Evolutionary conservation across 2,329 filamentous ascomycete genomes (phyloP).

Genomic region (Apiospora kogelbergensis): DNA sequence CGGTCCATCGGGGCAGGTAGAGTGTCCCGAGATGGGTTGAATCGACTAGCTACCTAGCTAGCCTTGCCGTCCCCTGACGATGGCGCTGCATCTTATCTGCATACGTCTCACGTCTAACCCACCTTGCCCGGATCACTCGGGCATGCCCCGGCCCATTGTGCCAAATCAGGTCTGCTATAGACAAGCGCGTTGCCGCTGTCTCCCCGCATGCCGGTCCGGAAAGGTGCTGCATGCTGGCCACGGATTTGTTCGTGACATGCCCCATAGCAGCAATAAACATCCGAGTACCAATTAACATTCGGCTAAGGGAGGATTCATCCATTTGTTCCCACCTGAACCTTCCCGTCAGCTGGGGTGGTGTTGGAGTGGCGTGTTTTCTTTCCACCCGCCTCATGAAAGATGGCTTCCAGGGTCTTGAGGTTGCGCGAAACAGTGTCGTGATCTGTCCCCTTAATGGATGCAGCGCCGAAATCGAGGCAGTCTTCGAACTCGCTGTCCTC

Average conservation of each 20-base stretch:
- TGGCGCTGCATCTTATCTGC: not conserved
- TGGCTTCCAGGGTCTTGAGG: not conserved
- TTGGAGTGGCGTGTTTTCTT: not conserved
- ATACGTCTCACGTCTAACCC: not conserved
- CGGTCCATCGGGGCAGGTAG: not conserved
- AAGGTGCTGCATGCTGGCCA: not conserved
- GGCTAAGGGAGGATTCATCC: not conserved
- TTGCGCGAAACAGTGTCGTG: not conserved
- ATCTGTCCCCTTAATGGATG: not conserved
- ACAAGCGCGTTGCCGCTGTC: not conserved
- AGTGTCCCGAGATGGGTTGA: not conserved
- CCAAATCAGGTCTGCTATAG: not conserved
- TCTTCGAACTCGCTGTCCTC: not conserved
- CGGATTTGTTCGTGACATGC: not conserved
- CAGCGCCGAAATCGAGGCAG: not conserved
- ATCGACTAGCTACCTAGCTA: not conserved
- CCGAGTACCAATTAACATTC: not conserved
- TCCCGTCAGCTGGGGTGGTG: not conserved
- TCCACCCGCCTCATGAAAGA: not conserved
- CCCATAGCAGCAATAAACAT: not conserved
- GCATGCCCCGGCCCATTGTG: not conserved
- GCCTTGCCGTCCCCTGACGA: not conserved
- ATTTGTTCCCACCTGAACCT: not conserved
- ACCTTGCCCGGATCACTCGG: not conserved
- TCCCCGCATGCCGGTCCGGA: not conserved